A percentile compares a stretch with the other conserved stretches of the same genome.
Evolutionary conservation across 2,329 filamentous ascomycete species (phyloP).

Genomic region (Colletotrichum sp.): DNA sequence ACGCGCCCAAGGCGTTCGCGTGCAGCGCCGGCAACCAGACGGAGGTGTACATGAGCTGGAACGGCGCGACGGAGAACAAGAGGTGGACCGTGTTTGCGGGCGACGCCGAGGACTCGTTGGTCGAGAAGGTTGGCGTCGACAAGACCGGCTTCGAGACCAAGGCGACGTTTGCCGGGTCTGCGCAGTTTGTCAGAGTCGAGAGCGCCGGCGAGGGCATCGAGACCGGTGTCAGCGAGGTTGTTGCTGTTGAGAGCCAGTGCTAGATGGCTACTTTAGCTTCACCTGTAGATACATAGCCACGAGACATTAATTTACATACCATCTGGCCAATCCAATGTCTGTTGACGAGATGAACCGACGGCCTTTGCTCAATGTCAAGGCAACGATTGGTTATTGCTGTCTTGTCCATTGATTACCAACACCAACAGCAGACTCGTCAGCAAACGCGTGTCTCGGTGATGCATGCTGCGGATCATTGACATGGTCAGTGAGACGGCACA

Average conservation of each 20-base stretch:
- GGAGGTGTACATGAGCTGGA: conserved; percentile 41
- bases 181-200: neutral
- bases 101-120: neutral
- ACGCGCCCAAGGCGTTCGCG: conserved; percentile 1
- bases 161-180: neutral
- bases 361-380: neutral
- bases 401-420: neutral
- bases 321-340: neutral
- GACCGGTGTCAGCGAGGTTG: neutral
- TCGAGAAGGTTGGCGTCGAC: neutral
- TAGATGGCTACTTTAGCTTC: neutral
- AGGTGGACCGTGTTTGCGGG: conserved; percentile 30
- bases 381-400: neutral
- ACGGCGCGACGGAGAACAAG: conserved; percentile 35
- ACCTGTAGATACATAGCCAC: neutral
- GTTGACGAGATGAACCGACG: neutral
- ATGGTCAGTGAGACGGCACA: neutral
- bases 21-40: neutral
- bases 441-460: neutral
- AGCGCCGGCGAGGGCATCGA: neutral
- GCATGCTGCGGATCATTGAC: neutral
- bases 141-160: conserved; percentile 10
- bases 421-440: neutral
- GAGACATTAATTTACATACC: neutral
- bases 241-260: neutral